phyloP scores from a whole-genome alignment of 768 basidiomycete species.

The Strobilomyces dryophilus region DNA sequence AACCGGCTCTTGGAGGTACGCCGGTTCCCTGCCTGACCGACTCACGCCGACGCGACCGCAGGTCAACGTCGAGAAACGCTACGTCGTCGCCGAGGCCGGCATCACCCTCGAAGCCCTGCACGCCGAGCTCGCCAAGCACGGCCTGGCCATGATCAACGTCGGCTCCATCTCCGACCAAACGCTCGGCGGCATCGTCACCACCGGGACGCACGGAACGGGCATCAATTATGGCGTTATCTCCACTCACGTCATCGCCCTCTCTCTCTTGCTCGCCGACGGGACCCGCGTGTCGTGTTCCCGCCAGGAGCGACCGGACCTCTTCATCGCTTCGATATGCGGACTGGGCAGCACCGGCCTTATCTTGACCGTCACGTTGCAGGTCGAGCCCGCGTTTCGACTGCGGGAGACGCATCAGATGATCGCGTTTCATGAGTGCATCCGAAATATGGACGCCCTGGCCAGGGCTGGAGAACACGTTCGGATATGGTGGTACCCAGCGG shows the following conservation, averaged over 20 bases:
- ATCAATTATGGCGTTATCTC: slow-evolving; percentile 76
- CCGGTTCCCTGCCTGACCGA: slow-evolving; percentile 2
- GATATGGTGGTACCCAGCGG: slow-evolving; percentile 92
- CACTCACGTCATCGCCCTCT: slow-evolving; percentile 70
- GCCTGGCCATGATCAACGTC: slow-evolving; percentile 85
- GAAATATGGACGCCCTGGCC: slow-evolving; percentile 51
- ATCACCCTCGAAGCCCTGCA: slow-evolving; percentile 78
- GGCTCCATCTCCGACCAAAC: slow-evolving; percentile 98
- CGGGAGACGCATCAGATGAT: slow-evolving; percentile 64
- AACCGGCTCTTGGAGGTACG: slow-evolving; percentile 75
- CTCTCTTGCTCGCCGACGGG: slow-evolving; percentile 75
- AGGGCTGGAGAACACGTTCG: slow-evolving; percentile 82
- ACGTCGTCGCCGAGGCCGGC: slow-evolving; percentile 72
- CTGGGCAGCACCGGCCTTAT: slow-evolving; percentile 90
- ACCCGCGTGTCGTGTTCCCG: slow-evolving; percentile 64
- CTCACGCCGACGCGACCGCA: slow-evolving; percentile 24
- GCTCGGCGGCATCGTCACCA: slow-evolving; percentile 86
- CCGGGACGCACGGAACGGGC: slow-evolving; percentile 94
- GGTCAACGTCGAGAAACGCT: slow-evolving; percentile 66
- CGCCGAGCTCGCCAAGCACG: slow-evolving; percentile 53
- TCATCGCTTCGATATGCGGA: slow-evolving; percentile 86
- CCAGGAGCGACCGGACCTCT: slow-evolving; percentile 64
- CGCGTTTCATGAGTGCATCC: slow-evolving; percentile 59
- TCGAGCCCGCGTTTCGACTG: slow-evolving; percentile 80
- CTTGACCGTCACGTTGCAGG: slow-evolving; percentile 67